Evolutionary conservation across 345 rosid genomes (phyloP), one percentile per base, ranked within the genome.

Genomic region (Camelina hispida): DNA sequence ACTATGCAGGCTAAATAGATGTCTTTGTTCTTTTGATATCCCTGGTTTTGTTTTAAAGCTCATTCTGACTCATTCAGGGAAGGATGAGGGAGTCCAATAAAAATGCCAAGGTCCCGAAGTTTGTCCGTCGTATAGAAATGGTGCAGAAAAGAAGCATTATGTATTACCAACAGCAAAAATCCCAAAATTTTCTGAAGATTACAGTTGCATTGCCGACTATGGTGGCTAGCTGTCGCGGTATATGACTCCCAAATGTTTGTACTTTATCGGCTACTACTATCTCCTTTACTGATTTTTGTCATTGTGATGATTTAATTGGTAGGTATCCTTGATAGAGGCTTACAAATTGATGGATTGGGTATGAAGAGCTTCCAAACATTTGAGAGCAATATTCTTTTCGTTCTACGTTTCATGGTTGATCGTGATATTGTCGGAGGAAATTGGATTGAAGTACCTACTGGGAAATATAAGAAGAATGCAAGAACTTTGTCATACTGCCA

Each of bases 361-460:
- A 85, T 77, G 84, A 92, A 80, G 89, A 86, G 91, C 86, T 95
- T 95, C 82, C 79, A 87, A 85, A 95, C 97, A 70, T 95, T 83
- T 50, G 99, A 95, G 82, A 95, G 97, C 93, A 90, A 92, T 82
- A 85, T 95, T 59, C 90, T 90, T 51, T 95, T 92, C 59, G 91
- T 91, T 46, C 97, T 95, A 25, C 97, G 99, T 73, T 95, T 92
- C 86, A 92, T 95, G 99, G 86, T 92, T 71, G 97, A 92, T 69
- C 80, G 93, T 75, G 73, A 87, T 65, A 69, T 95, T 66, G 97
- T 92, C 62, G 99, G 99, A 67, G 99, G 99, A 63, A 95, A 95
- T 60, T 95, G 99, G 99, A 95, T 95, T 69, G 97, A 95, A 88
- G 85, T 90, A 44, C 90, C 97, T 62, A 77, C 86, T 82, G 96